Evolutionary conservation across 2,329 filamentous ascomycete species (phyloP).

Genomic region (Monilinia vaccinii-corymbosi): DNA sequence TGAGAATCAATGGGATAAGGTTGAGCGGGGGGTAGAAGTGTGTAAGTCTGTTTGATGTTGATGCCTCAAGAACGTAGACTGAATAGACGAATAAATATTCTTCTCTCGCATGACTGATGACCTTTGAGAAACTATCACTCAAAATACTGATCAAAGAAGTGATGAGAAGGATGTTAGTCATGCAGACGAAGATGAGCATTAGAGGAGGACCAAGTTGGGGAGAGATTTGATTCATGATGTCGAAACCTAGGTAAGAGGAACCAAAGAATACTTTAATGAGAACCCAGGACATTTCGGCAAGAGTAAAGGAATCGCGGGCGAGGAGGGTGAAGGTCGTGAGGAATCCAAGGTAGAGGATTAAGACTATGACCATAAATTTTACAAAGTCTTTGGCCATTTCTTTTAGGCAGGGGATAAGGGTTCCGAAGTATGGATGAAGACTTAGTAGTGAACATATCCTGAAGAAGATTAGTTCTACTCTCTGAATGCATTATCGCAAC

Average conservation of each 20-base stretch:
- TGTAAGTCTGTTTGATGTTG: conserved; percentile 58
- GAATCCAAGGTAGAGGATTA: conserved; percentile 80
- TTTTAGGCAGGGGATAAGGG: conserved; percentile 79
- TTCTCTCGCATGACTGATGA: conserved; percentile 37
- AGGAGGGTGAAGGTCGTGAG: conserved; percentile 77
- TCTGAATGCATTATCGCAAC: conserved; percentile 5
- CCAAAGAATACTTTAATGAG: conserved; percentile 76
- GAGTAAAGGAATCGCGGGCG: conserved; percentile 58
- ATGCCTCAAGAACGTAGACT: conserved; percentile 55
- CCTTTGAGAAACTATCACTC: conserved; percentile 55
- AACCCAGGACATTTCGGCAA: conserved; percentile 64
- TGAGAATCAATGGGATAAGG: conserved; percentile 60
- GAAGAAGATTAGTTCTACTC: conserved; percentile 7
- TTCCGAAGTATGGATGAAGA: conserved; percentile 84
- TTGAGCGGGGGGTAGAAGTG: conserved; percentile 68
- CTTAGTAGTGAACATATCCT: conserved; percentile 81
- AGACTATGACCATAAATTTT: conserved; percentile 71
- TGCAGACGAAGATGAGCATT: conserved; percentile 57
- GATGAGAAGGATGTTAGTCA: conserved; percentile 71
- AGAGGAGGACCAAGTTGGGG: conserved; percentile 25
- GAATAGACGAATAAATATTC: conserved; percentile 72
- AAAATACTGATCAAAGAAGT: conserved; percentile 71
- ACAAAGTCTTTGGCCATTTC: conserved; percentile 91
- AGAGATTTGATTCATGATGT: conserved; percentile 18
- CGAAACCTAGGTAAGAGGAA: conserved; percentile 35